phyloP scores from a whole-genome alignment of 2,329 filamentous ascomycete species.

The Aspergillus sp. region DNA sequence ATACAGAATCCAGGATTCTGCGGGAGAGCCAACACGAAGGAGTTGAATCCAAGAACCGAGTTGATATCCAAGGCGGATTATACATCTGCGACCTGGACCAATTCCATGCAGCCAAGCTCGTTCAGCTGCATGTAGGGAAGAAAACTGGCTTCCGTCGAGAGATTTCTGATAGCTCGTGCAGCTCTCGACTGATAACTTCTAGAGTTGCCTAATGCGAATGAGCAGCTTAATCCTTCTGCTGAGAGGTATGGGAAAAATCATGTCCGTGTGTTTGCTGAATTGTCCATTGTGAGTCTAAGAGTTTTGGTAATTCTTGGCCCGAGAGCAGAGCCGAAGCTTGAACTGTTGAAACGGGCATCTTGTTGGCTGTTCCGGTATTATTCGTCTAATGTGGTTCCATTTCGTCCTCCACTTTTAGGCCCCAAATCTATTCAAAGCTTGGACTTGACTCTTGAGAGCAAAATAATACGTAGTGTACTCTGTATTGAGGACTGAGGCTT shows the following conservation, averaged over 20 bases:
- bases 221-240: neutral
- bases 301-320: neutral
- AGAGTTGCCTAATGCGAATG: neutral
- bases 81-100: neutral
- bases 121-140: constrained; percentile 2
- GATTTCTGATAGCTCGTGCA: neutral
- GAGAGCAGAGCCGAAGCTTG: constrained; percentile 7
- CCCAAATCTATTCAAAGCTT: neutral
- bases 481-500: neutral
- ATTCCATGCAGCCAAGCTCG: constrained; percentile 4
- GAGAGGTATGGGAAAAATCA: no score
- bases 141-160: neutral
- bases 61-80: neutral
- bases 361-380: constrained; percentile 2
- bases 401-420: constrained; percentile 2
- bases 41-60: neutral
- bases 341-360: neutral
- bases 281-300: neutral
- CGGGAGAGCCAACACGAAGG: neutral
- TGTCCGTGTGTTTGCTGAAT: constrained; percentile 3
- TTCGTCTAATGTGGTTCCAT: neutral
- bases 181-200: neutral
- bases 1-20: neutral
- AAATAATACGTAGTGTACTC: neutral
- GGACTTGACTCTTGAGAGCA: neutral